Evolutionary conservation across 176 grass and related monocot genomes (phyloP), one percentile per base, ranked within the genome.

Genomic region (Chloris gayana): DNA sequence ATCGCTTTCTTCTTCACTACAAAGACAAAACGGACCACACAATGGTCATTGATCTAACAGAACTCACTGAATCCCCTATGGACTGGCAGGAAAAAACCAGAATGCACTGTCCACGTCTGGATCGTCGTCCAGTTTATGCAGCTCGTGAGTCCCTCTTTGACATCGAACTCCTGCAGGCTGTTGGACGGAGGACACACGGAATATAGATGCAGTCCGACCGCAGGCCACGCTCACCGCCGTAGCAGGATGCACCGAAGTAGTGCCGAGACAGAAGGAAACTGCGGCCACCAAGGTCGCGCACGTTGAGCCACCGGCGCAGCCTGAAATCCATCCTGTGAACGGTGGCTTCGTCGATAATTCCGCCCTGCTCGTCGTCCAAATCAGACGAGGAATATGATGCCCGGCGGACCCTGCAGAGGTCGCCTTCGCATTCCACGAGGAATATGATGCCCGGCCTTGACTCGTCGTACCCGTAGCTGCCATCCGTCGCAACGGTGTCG

Each of bases 401-500:
- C 63, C 68, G 47, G 1, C 51, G 25, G 2, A 70, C 50, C 49
- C 30, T 80, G 78, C 30, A 69, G 50, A 80, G 64, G 15, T 80
- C 78, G 14, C 22, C 78, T 15, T 17, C 2, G n/a, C 65, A 80
- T 13, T 69, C 78, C 33, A 80, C 50, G 5, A 80, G 33, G 50
- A 70, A 70, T 5, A 18, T 3, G 34, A 10, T 1, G 17, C 9
- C 8, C 5, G 14, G 14, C 9, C 17, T 47, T 5, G 6, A 50
- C 47, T 39, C 26, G 59, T 2, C n/a, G n/a, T n/a, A 26, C n/a
- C 18, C 32, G 6, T 66, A 35, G 63, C 17, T 66, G 31, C 63
- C 63, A 18, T 65, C 62, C 29, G 1, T 7, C 26, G 47, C 47
- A 12, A 67, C 19, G 33, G 35, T 67, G 34, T 68, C 32, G 14